These are phyloP conservation scores for Penicillium rolfsii DNA, from an alignment of 2,329 filamentous ascomycete genomes.

Conservation along the genomic window DNA sequence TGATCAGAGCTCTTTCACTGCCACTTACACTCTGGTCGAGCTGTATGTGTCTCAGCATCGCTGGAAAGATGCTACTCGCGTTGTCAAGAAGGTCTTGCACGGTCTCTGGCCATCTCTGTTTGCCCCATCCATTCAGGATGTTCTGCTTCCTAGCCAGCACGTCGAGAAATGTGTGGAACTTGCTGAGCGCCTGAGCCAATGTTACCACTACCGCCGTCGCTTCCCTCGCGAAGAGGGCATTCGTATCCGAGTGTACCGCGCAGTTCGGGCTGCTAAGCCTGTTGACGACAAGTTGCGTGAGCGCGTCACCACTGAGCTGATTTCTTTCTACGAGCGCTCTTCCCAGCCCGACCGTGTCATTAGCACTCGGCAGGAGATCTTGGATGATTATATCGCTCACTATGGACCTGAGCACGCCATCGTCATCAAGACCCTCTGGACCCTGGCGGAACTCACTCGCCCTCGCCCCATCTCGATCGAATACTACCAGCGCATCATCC, in stretches of 20 bases:
- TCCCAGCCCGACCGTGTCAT: slow-evolving; percentile 43
- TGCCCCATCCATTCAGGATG: slow-evolving; percentile 48
- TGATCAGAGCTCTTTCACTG: slow-evolving; percentile 46
- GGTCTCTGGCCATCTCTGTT: slow-evolving; percentile 54
- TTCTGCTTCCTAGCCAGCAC: slow-evolving; percentile 48
- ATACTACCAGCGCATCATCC: slow-evolving; percentile 46
- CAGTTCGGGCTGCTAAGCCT: slow-evolving; percentile 33
- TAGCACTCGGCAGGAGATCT: slow-evolving; percentile 43
- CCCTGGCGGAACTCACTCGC: slow-evolving; percentile 41
- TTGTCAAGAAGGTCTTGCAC: slow-evolving; percentile 52
- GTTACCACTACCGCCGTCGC: slow-evolving; percentile 47
- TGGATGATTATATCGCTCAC: slow-evolving; percentile 43
- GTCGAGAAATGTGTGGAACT: slow-evolving; percentile 53
- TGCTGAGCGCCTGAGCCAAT: slow-evolving; percentile 51
- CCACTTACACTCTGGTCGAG: slow-evolving; percentile 45
- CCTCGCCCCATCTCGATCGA: slow-evolving; percentile 43
- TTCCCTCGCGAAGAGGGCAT: slow-evolving; percentile 43
- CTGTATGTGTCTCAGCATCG: slow-evolving; percentile 53
- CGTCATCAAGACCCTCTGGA: slow-evolving; percentile 44
- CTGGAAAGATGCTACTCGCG: slow-evolving; percentile 51
- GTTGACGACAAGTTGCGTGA: slow-evolving; percentile 38
- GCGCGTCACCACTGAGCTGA: slow-evolving; percentile 33
- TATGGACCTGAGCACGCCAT: slow-evolving; percentile 40
- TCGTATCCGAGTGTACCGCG: slow-evolving; percentile 42
- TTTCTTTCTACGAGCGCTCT: slow-evolving; percentile 36